phyloP scores from a whole-genome alignment of 2,329 filamentous ascomycete genomes.

The Arthrobotrys iridis region DNA sequence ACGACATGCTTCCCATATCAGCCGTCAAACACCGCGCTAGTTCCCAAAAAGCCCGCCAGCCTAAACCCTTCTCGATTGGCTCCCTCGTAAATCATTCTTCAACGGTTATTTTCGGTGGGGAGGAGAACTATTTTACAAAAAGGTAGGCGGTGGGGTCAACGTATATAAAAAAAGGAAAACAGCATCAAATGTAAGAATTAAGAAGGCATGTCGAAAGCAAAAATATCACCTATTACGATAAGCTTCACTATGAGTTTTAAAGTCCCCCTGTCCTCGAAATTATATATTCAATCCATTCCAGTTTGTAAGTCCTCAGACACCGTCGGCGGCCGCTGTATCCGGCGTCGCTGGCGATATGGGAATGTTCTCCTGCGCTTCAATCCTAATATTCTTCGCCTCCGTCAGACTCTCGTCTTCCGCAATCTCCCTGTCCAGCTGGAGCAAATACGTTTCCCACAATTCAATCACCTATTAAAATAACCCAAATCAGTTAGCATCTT shows the following conservation, averaged over 20 bases:
- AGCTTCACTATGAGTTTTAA: too few relatives aligned
- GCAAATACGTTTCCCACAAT: constrained; percentile 97
- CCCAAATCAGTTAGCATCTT: constrained; percentile 56
- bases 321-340: constrained; percentile 40
- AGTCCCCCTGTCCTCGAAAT: too few relatives aligned
- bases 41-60: not conserved
- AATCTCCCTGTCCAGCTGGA: constrained; percentile 94
- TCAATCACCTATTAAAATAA: constrained; percentile 71
- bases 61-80: not conserved
- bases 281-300: not conserved
- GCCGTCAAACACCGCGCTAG: constrained; percentile 29
- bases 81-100: too few relatives aligned
- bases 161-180: too few relatives aligned
- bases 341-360: constrained; percentile 18
- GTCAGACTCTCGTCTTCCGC: constrained; percentile 69
- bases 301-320: constrained; percentile 33
- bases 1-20: constrained; percentile 2
- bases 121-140: too few relatives aligned
- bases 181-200: too few relatives aligned
- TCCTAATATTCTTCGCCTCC: constrained; percentile 41
- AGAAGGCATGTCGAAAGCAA: too few relatives aligned
- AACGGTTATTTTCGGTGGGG: too few relatives aligned
- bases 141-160: too few relatives aligned
- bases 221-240: too few relatives aligned
- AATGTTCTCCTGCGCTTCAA: constrained; percentile 39